Evolutionary conservation across 2,329 filamentous ascomycete species (phyloP).

Genomic region (Aspergillus sp.): DNA sequence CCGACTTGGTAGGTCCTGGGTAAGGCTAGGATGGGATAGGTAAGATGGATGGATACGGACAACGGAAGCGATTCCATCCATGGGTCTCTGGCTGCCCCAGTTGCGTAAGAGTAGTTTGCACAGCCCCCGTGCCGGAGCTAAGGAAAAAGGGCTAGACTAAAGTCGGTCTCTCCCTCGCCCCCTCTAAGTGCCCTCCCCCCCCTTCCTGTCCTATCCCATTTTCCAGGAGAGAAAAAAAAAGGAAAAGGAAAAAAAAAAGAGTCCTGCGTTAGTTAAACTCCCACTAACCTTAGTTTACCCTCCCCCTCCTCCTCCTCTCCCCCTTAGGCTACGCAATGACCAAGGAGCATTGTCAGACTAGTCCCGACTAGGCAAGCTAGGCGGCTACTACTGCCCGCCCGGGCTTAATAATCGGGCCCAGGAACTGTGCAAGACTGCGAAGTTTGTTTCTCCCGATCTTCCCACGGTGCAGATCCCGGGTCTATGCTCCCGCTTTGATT

Average conservation of each 20-base stretch:
- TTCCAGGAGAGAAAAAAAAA: not conserved
- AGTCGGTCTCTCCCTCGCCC: not conserved
- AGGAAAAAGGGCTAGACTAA: slow-evolving; percentile 19
- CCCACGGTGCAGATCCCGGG: slow-evolving; percentile 19
- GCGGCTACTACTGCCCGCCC: not conserved
- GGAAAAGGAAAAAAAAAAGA: not conserved
- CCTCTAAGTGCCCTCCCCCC: not conserved
- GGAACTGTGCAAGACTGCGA: slow-evolving; percentile 13
- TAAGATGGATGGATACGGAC: not conserved
- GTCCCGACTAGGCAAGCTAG: not conserved
- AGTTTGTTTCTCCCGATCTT: slow-evolving; percentile 17
- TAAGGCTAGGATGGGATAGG: not conserved
- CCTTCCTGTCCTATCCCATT: not conserved
- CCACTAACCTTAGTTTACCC: slow-evolving; percentile 3
- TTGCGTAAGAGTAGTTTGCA: slow-evolving; percentile 29
- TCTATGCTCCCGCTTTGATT: slow-evolving; percentile 2
- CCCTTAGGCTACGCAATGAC: not conserved
- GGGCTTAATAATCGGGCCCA: slow-evolving; percentile 15
- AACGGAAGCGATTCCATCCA: slow-evolving; percentile 4
- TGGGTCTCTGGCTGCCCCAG: slow-evolving; percentile 13
- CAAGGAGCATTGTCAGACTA: not conserved
- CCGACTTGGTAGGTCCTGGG: not conserved
- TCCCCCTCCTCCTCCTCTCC: not conserved
- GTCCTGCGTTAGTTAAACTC: too few relatives aligned
- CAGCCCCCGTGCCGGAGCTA: slow-evolving; percentile 28